Evolutionary conservation across 768 basidiomycete species (phyloP), one percentile per base, ranked within the genome.

Genomic region (Clitopilus hobsonii): DNA sequence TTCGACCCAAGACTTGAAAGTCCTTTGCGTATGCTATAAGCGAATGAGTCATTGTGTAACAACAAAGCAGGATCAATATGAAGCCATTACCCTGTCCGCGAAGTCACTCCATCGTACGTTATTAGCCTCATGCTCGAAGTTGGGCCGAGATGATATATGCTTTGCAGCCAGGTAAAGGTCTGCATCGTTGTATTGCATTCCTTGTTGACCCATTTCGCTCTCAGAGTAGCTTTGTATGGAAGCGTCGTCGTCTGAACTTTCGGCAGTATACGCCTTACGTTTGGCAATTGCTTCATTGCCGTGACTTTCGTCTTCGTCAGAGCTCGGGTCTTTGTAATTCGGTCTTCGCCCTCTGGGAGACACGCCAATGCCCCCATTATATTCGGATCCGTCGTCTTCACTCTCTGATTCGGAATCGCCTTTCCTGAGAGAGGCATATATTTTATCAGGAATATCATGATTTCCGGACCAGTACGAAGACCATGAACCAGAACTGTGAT

Each of bases 361-460:
- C n/a, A 53, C 59, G 56, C 52, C 64, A 55, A 66, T 62, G 45
- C 63, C 63, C 56, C 56, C 60, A 49, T 62, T 54, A 23, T 62
- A 57, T 41, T 66, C 58, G 1, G 65, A 67, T n/a, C n/a, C n/a
- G 16, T 67, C 63, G 16, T 60, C 58, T 18, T 66, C 64, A 14
- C 59, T 59, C 8, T 64, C 63, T 10, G 56, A 57, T 6, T 60
- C 65, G 47, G 59, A 63, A 25, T 73, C 67, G 5, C 65, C 70
- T 47, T 68, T 63, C 18, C 18, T 45, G 20, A 73, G 74, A 5
- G 72, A 71, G 18, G 78, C 81, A 47, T 85, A 62, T 24, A 86
- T 84, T 61, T 85, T 84, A 61, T 86, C 86, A 0, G 84, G 84
- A 24, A 87, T 63, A 60, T 86, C 85, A 54, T 86, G 83, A 53